Evolutionary conservation across 176 grass and related monocot species (phyloP).

Genomic region (Saccharum spontaneum): DNA sequence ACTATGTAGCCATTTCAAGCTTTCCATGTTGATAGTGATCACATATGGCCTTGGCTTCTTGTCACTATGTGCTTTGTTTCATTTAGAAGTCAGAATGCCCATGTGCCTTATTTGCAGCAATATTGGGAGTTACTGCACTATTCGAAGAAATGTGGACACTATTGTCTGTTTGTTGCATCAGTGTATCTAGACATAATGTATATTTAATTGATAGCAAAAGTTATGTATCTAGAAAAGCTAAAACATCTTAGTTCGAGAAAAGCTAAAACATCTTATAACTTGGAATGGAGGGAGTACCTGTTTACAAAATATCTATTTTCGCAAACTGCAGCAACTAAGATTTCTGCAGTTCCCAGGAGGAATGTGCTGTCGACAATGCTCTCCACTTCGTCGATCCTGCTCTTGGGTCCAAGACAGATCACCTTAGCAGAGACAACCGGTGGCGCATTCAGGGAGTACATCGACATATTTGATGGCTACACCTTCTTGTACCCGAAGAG

Average conservation of each 20-base stretch:
- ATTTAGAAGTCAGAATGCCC: not conserved
- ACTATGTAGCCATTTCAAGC: not conserved
- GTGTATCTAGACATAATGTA: not conserved
- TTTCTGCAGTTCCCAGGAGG: slow-evolving; percentile 89
- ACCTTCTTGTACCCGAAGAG: slow-evolving; percentile 67
- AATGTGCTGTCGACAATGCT: slow-evolving; percentile 56
- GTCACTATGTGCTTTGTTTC: not conserved
- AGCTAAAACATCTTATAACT: too few relatives aligned
- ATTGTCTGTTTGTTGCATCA: not conserved
- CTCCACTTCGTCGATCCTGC: slow-evolving; percentile 54
- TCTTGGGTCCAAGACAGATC: slow-evolving; percentile 27
- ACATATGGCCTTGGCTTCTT: not conserved
- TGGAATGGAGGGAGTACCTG: not conserved
- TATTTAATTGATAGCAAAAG: too few relatives aligned
- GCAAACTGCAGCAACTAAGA: slow-evolving; percentile 28
- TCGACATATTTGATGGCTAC: slow-evolving; percentile 83
- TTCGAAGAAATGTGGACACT: not conserved
- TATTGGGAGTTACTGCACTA: not conserved
- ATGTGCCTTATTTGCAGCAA: not conserved
- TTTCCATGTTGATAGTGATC: not conserved
- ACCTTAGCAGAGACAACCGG: slow-evolving; percentile 43
- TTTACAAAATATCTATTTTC: not conserved
- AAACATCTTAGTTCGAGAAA: too few relatives aligned
- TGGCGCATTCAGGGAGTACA: slow-evolving; percentile 66
- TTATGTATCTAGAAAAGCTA: too few relatives aligned